Percentiles rank a stretch among this genome's conserved stretches.
Conservation (phyloP, 2,329 filamentous ascomycete species). For the Aspergillus caelatus region DNA sequence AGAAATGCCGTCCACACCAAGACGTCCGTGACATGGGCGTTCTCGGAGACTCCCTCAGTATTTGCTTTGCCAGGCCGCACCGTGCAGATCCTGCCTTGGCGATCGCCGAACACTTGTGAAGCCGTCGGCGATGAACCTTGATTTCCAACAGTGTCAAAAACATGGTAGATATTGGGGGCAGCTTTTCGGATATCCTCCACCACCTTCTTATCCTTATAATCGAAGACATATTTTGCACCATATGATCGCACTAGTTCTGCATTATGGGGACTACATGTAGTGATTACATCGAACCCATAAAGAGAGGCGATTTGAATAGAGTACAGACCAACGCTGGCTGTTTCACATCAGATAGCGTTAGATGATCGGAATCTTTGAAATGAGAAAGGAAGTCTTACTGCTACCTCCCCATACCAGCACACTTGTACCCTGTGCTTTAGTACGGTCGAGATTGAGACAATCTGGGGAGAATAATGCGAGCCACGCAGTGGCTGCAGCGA, state of each 20-base stretch:
- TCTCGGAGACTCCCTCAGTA: conserved; percentile 38
- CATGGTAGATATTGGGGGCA: conserved; percentile 38
- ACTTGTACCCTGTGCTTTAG: conserved; percentile 11
- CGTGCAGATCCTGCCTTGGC: conserved; percentile 39
- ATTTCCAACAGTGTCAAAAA: conserved; percentile 51
- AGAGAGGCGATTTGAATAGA: conserved; percentile 40
- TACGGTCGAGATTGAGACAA: conserved; percentile 38
- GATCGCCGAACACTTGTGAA: conserved; percentile 32
- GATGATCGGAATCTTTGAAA: not conserved
- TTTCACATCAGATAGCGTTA: not conserved
- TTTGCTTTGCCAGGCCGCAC: conserved; percentile 46
- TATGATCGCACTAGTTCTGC: conserved; percentile 34
- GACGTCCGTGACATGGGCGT: conserved; percentile 44
- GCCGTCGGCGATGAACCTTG: conserved; percentile 36
- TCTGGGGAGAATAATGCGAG: conserved; percentile 45
- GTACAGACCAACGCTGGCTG: conserved; percentile 44
- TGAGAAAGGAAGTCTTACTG: conserved; percentile 32
- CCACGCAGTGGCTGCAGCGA: conserved; percentile 45
- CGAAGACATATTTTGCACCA: conserved; percentile 42
- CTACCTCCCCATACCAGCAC: conserved; percentile 52
- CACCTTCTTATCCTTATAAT: conserved; percentile 45
- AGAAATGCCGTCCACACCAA: conserved; percentile 49
- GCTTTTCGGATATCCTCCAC: conserved; percentile 37
- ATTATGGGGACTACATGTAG: conserved; percentile 40
- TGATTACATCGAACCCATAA: conserved; percentile 37